Percentiles rank a stretch among this genome's conserved stretches.
Conservation (phyloP, 179 eudicot genomes). For the Beta corolliflora region DNA sequence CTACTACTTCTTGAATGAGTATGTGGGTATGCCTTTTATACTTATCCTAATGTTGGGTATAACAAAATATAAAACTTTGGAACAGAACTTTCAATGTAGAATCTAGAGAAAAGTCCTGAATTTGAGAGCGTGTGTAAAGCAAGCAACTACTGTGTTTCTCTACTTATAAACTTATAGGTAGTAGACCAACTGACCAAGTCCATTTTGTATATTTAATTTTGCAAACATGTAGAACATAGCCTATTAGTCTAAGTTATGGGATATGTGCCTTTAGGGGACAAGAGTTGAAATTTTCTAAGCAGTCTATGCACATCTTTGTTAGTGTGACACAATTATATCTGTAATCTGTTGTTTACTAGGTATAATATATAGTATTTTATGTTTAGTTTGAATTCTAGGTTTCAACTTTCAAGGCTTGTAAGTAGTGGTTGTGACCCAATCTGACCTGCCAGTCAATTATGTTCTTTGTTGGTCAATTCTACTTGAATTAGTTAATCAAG, state of each 20-base stretch:
- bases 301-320: neutral
- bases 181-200: neutral
- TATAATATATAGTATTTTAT: neutral
- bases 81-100: neutral
- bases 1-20: too few species aligned
- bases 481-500: neutral
- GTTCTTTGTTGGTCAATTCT: neutral
- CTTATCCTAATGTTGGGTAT: neutral
- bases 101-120: neutral
- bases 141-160: neutral
- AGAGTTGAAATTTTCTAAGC: neutral
- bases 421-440: conserved; percentile 11
- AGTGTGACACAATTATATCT: neutral
- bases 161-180: neutral
- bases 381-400: neutral
- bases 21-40: too few species aligned
- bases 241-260: neutral
- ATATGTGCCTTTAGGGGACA: neutral
- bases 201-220: neutral
- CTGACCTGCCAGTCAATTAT: conserved; percentile 1
- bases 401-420: neutral
- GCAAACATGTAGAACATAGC: neutral
- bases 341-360: neutral
- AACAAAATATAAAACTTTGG: neutral
- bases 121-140: neutral